These are phyloP conservation scores for Thielaviopsis euricoi DNA, from an alignment of 2,329 filamentous ascomycete species.

Conservation along the genomic window DNA sequence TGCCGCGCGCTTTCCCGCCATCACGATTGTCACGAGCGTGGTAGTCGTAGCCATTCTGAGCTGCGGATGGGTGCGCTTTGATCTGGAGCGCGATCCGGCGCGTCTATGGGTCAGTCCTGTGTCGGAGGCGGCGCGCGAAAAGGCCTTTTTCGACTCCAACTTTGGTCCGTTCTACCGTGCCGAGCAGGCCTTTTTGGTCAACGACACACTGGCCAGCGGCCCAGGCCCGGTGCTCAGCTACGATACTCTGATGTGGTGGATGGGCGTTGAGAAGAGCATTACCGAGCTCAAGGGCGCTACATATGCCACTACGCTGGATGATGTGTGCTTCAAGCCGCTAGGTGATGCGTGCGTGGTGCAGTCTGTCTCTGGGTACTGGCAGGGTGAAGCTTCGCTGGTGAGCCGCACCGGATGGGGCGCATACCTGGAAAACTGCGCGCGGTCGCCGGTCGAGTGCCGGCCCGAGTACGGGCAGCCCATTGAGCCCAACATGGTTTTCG, in stretches of 20 bases:
- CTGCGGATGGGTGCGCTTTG: conserved; percentile 73
- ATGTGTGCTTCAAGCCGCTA: conserved; percentile 89
- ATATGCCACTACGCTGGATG: conserved; percentile 53
- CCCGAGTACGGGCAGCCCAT: conserved; percentile 82
- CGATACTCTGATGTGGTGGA: conserved; percentile 86
- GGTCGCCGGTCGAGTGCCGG: conserved; percentile 68
- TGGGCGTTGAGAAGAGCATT: conserved; percentile 69
- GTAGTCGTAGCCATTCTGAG: conserved; percentile 63
- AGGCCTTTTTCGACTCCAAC: conserved; percentile 78
- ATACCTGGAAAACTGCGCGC: conserved; percentile 55
- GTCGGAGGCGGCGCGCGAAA: conserved; percentile 80
- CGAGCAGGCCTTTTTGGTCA: conserved; percentile 86
- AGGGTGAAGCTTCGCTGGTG: conserved; percentile 45
- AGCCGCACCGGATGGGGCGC: conserved; percentile 54
- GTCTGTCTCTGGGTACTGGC: conserved; percentile 80
- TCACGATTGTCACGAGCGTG: conserved; percentile 67
- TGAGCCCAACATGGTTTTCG: conserved; percentile 69
- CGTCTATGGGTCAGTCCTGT: conserved; percentile 92
- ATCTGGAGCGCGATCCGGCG: conserved; percentile 81
- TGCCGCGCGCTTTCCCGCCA: conserved; percentile 67
- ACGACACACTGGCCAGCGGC: conserved; percentile 51
- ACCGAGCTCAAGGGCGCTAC: conserved; percentile 52
- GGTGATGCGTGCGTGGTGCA: conserved; percentile 83
- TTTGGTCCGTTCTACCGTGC: conserved; percentile 95
- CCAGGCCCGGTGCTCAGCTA: conserved; percentile 70